A percentile compares a stretch with the other conserved stretches of the same genome.
Conservation (phyloP, 2,329 filamentous ascomycete genomes). For the Cytospora mali region DNA sequence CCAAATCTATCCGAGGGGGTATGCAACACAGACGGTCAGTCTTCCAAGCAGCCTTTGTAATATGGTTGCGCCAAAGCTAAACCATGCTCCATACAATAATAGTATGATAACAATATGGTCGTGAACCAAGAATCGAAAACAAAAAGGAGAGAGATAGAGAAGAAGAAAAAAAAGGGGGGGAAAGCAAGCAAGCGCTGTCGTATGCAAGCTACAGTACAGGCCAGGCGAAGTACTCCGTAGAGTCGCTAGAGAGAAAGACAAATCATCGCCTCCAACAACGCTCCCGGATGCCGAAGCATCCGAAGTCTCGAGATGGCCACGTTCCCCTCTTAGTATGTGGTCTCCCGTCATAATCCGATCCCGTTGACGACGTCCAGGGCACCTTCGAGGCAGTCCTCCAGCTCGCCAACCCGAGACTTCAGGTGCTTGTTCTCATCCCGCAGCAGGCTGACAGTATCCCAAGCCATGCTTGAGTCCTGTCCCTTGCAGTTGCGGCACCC, state of each 20-base stretch:
- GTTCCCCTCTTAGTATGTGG: not conserved
- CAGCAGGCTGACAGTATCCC: slow-evolving; percentile 65
- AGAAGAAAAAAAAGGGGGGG: not conserved
- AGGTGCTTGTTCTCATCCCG: slow-evolving; percentile 64
- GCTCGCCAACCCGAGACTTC: slow-evolving; percentile 59
- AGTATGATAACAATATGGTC: slow-evolving; percentile 4
- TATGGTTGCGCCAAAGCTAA: not conserved
- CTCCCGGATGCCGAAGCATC: not conserved
- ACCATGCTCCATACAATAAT: slow-evolving; percentile 16
- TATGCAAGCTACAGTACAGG: slow-evolving; percentile 11
- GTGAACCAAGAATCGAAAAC: slow-evolving; percentile 5
- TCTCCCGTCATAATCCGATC: slow-evolving; percentile 45
- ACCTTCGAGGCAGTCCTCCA: slow-evolving; percentile 63
- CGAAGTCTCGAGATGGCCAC: not conserved
- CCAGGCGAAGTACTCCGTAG: not conserved
- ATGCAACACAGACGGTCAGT: slow-evolving; percentile 14
- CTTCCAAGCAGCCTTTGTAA: not conserved
- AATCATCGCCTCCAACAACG: not conserved
- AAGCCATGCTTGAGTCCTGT: slow-evolving; percentile 61
- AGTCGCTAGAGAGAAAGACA: not conserved
- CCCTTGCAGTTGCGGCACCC: slow-evolving; percentile 61
- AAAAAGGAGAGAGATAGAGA: too few relatives aligned
- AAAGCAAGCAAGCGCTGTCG: slow-evolving; percentile 11
- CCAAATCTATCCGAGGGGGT: slow-evolving; percentile 22
- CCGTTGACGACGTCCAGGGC: slow-evolving; percentile 63